Evolutionary conservation across 768 basidiomycete genomes (phyloP).

Genomic region (Omphalotus guepiniiformis): DNA sequence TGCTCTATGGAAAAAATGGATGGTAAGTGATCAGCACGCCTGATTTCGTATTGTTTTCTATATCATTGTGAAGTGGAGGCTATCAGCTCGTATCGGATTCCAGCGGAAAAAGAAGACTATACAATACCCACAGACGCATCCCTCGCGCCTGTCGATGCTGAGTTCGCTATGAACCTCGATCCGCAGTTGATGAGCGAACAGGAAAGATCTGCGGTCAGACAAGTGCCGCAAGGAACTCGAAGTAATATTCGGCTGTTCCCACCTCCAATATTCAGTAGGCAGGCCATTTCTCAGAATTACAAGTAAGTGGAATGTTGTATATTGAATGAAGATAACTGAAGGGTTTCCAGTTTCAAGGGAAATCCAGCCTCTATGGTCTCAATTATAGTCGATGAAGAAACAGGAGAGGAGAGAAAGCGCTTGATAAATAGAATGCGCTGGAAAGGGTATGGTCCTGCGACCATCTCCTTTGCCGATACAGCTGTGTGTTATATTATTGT

Average conservation of each 20-base stretch:
- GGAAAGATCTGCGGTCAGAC: background rate
- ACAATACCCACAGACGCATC: conserved; percentile 25
- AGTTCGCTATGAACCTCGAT: conserved; percentile 45
- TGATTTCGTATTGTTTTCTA: conserved; percentile 3
- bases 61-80: conserved; percentile 52
- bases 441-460: conserved; percentile 76
- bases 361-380: conserved; percentile 72
- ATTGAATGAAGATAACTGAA: background rate
- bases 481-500: conserved; percentile 31
- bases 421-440: conserved; percentile 86
- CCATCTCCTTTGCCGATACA: conserved; percentile 62
- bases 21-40: conserved; percentile 43
- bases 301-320: conserved; percentile 41
- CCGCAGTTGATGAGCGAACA: conserved; percentile 34
- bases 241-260: conserved; percentile 78
- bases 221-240: conserved; percentile 13
- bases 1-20: conserved; percentile 77
- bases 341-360: conserved; percentile 58
- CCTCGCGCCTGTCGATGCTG: conserved; percentile 15
- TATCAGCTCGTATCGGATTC: conserved; percentile 66
- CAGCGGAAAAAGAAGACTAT: conserved; percentile 66
- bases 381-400: conserved; percentile 64
- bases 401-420: conserved; percentile 76
- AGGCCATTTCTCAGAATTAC: conserved; percentile 75
- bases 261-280: conserved; percentile 85